Percentiles rank a stretch among this genome's conserved stretches.
These are phyloP conservation scores for Naegleria lovaniensis DNA, from an alignment of 208 protist species.

Conservation along the genomic window DNA sequence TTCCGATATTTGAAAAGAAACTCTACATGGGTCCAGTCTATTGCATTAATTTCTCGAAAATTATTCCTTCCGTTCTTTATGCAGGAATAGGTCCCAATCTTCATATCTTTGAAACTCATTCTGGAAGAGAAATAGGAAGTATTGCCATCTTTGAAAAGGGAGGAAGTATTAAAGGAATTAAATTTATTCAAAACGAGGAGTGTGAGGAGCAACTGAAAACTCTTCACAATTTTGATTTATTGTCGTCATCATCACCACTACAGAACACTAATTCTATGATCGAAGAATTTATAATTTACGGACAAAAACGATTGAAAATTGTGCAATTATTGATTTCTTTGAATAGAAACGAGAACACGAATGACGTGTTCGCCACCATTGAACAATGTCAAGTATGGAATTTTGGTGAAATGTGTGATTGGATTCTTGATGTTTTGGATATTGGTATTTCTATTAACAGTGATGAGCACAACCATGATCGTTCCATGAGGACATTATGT, in stretches of 20 bases:
- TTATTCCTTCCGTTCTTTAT: not conserved
- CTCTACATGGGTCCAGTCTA: not conserved
- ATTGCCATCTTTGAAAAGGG: not conserved
- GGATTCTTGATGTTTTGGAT: not conserved
- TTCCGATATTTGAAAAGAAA: not conserved
- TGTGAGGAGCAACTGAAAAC: not conserved
- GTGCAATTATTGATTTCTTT: not conserved
- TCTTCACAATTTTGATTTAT: too few species aligned
- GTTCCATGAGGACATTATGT: not conserved
- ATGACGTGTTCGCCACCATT: not conserved
- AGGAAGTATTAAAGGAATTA: slow-evolving; percentile 1
- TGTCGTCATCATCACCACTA: not conserved
- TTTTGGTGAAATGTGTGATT: not conserved
- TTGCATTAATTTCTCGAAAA: not conserved
- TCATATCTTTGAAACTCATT: not conserved
- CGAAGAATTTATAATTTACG: not conserved
- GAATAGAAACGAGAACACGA: not conserved
- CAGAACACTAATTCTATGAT: not conserved
- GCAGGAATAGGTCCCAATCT: not conserved
- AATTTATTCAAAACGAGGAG: not conserved
- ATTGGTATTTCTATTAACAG: not conserved
- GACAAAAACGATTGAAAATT: not conserved
- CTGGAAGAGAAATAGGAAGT: not conserved
- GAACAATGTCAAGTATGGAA: not conserved
- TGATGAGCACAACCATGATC: not conserved